phyloP scores from a whole-genome alignment of 805 yeast genomes.

The Yamadazyma olivae region DNA sequence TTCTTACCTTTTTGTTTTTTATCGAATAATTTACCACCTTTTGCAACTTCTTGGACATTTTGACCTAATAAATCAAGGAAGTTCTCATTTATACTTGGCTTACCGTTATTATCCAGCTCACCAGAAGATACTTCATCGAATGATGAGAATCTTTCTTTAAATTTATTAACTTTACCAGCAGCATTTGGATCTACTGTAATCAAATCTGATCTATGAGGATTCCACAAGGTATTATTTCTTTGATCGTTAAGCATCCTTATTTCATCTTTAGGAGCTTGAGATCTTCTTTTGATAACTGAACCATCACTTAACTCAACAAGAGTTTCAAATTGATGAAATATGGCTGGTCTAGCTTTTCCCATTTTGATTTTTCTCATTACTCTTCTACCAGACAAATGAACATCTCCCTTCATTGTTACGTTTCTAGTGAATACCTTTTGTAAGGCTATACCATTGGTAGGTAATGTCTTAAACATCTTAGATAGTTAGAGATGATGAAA shows the following conservation, averaged over 20 bases:
- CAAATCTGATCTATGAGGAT: constrained; percentile 77
- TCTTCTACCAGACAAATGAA: constrained; percentile 47
- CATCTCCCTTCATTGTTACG: constrained; percentile 31
- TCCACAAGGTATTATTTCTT: constrained; percentile 85
- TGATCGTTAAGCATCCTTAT: constrained; percentile 84
- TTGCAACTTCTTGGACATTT: constrained; percentile 50
- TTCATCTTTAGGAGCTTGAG: constrained; percentile 87
- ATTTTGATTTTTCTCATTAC: constrained; percentile 65
- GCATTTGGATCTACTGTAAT: constrained; percentile 76
- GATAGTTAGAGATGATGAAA: constrained; percentile 4
- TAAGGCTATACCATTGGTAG: background rate
- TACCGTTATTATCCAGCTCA: constrained; percentile 6
- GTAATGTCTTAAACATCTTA: constrained; percentile 5
- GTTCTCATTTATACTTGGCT: constrained; percentile 32
- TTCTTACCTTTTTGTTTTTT: constrained; percentile 45
- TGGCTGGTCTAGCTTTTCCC: constrained; percentile 92
- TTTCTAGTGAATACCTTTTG: constrained; percentile 11
- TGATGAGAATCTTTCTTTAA: constrained; percentile 60
- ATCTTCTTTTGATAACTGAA: constrained; percentile 75
- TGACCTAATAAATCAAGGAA: constrained; percentile 61
- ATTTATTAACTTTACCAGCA: constrained; percentile 74
- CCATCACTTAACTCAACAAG: constrained; percentile 93
- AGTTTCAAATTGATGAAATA: constrained; percentile 86
- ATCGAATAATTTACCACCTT: constrained; percentile 52
- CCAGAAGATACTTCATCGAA: constrained; percentile 23